Percentiles rank a stretch among this genome's conserved stretches.
Evolutionary conservation across 2,329 filamentous ascomycete species (phyloP).

Genomic region (Cordyceps sp.): DNA sequence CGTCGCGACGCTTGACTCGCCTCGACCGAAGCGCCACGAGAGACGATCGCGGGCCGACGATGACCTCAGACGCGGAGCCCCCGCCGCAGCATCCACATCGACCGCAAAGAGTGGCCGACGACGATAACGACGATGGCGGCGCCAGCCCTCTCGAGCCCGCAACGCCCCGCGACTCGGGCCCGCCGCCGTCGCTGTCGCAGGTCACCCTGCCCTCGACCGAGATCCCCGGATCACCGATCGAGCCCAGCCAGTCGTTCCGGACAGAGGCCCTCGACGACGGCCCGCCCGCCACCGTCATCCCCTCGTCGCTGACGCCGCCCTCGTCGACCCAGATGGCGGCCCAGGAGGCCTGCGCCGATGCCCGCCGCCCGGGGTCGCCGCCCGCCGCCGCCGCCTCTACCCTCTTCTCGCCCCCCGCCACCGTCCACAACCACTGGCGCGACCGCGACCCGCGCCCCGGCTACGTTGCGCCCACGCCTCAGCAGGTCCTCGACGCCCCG

Average conservation of each 20-base stretch:
- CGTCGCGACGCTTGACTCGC: too few species aligned
- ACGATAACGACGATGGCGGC: conserved; percentile 13
- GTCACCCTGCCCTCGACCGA: conserved; percentile 42
- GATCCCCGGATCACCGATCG: conserved; percentile 33
- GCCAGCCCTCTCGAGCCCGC: conserved; percentile 16
- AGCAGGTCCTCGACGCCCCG: conserved; percentile 34
- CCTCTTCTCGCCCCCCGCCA: conserved; percentile 38
- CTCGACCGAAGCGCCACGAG: too few species aligned
- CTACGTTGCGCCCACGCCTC: conserved; percentile 27
- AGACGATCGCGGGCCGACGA: too few species aligned
- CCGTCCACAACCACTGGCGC: conserved; percentile 10
- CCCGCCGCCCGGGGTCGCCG: too few species aligned
- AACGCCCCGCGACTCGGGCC: conserved; percentile 14
- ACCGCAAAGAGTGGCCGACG: not conserved
- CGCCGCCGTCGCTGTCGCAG: conserved; percentile 24
- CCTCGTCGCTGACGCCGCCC: conserved; percentile 40
- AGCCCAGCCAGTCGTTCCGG: conserved; percentile 30
- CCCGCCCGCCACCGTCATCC: conserved; percentile 27
- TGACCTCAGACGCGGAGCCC: too few species aligned
- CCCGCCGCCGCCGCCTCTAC: conserved; percentile 9
- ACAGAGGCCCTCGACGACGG: conserved; percentile 32
- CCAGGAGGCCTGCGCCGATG: conserved; percentile 9
- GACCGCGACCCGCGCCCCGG: too few species aligned
- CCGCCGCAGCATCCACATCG: too few species aligned
- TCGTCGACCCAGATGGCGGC: conserved; percentile 33